These are phyloP conservation scores for Xylaria sp. DNA, from an alignment of 2,329 filamentous ascomycete species.

Conservation along the genomic window DNA sequence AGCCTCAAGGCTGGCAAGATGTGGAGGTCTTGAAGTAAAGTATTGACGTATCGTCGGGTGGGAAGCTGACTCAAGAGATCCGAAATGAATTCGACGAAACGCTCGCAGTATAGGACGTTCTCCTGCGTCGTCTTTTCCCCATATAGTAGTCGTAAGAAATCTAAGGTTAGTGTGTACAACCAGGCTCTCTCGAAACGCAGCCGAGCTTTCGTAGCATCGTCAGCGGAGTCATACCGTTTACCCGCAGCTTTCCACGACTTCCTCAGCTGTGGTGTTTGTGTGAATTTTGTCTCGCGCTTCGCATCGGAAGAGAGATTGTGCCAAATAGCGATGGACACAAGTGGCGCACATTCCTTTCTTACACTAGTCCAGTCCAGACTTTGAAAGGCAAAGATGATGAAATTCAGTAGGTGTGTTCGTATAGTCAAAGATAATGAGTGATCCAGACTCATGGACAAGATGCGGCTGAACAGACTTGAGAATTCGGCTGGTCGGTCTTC, in stretches of 20 bases:
- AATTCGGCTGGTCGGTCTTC: constrained; percentile 82
- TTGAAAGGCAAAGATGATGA: constrained; percentile 92
- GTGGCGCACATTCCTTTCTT: constrained; percentile 93
- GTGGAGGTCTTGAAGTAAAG: constrained; percentile 86
- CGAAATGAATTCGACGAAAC: constrained; percentile 90
- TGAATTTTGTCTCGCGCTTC: constrained; percentile 77
- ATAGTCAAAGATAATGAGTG: constrained; percentile 72
- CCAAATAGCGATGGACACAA: constrained; percentile 96
- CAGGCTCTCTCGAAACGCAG: constrained; percentile 93
- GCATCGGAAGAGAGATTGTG: constrained; percentile 86
- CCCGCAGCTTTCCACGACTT: constrained; percentile 91
- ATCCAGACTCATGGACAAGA: constrained; percentile 87
- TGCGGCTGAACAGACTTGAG: constrained; percentile 86
- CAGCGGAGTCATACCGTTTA: constrained; percentile 88
- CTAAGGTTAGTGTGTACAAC: constrained; percentile 86
- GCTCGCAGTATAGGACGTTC: constrained; percentile 84
- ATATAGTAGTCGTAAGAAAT: constrained; percentile 83
- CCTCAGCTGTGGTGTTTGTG: constrained; percentile 77
- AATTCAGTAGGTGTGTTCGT: constrained; percentile 85
- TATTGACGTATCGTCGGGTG: constrained; percentile 92
- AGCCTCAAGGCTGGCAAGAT: constrained; percentile 79
- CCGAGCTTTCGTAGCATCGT: constrained; percentile 80
- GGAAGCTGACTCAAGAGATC: constrained; percentile 94
- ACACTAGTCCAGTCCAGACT: constrained; percentile 90
- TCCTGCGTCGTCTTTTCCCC: constrained; percentile 65